Base-by-base conservation (phyloP, 2,329 filamentous ascomycete genomes). In the Blumeria graminis region DNA sequence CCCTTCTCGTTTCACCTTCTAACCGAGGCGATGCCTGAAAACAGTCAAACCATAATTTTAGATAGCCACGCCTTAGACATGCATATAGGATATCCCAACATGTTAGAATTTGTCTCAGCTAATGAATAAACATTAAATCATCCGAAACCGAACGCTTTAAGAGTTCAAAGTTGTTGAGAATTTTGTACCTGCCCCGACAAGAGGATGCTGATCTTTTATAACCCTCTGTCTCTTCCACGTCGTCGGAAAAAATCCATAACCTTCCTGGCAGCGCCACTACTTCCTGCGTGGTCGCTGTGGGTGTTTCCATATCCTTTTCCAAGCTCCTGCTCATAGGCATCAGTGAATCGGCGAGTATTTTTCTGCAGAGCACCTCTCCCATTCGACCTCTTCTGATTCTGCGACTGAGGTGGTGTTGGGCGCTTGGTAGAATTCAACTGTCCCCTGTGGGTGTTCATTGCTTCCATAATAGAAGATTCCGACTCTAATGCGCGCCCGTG, bases 231-330 rank as follows among this genome's bases (percentile, higher is more conserved):
- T 82, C 86, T 71, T 83, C 85, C 86, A 67, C 89, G 78, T 68
- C 89, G 77, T 63, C 92, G 77, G 74, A 98, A 98, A 69, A 96
- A 94, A 71, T 98, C 90, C 89, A 98, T 96, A 41, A 98, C 92
- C 66, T 87, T 81, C 67, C 89, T 83, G 13, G 89, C 88, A 3
- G 88, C 85, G 57, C 86, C 86, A 61, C 82, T 90, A 68, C 85
- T 93, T 48, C 90, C 90, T 35, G 81, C 81, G 55, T 66, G 62
- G 64, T 88, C 81, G 55, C 81, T 78, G 56, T 74, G 74, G 38
- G 68, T 67, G 60, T 71, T 74, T 50, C 71, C 73, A 59, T 75
- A 76, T 54, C 78, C 76, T 56, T 72, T 74, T 59, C 74, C 81
- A 58, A 78, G 76, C 62, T 86, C 83, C 60, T 81, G 77, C 59